These are phyloP conservation scores for Alnus glutinosa DNA, from an alignment of 306 rosid genomes.

Conservation along the genomic window DNA sequence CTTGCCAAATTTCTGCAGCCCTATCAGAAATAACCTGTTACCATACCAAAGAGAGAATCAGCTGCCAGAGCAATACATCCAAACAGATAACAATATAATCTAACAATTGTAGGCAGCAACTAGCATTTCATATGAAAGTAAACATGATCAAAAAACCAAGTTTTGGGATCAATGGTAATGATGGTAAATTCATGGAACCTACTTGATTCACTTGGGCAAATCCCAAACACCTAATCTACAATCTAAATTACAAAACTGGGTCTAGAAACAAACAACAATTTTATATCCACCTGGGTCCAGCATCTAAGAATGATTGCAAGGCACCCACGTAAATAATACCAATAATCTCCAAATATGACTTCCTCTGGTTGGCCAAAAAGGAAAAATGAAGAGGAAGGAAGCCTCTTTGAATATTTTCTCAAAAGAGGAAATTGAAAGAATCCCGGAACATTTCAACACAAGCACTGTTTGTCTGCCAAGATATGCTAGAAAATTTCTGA, in stretches of 20 bases:
- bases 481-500: not conserved
- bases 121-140: not conserved
- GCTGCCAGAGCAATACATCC: not conserved
- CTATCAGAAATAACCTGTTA: conserved; percentile 68
- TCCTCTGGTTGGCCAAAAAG: not conserved
- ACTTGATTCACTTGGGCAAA: not conserved
- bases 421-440: not conserved
- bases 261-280: no score
- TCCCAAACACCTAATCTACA: not conserved
- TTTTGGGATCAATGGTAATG: not conserved
- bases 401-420: no score
- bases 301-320: not conserved
- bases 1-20: conserved; percentile 67
- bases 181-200: not conserved
- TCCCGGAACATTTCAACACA: not conserved
- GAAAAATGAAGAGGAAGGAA: not conserved
- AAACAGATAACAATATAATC: not conserved
- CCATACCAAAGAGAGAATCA: not conserved
- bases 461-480: not conserved
- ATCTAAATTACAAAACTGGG: not conserved
- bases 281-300: not conserved
- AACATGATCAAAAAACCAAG: not conserved
- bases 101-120: not conserved
- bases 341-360: not conserved
- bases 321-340: not conserved